Evolutionary conservation across 2,329 filamentous ascomycete genomes (phyloP).

Genomic region (Aspergillus versicolor): DNA sequence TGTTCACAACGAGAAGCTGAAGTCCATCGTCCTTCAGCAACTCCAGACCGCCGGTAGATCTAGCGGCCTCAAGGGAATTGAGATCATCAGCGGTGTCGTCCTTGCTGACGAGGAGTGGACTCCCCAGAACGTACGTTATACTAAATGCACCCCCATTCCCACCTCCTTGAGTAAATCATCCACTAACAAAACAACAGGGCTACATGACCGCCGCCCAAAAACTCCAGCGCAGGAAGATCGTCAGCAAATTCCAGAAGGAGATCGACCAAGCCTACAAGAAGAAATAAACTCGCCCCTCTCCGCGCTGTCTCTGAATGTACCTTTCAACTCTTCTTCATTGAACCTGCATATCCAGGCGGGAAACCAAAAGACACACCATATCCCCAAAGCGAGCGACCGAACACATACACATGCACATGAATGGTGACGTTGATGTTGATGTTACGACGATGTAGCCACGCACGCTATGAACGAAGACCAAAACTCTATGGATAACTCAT

Average conservation of each 20-base stretch:
- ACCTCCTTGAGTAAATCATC: background rate
- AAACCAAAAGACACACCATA: background rate
- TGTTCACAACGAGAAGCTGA: slow-evolving; percentile 51
- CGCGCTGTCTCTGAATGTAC: background rate
- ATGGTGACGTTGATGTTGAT: background rate
- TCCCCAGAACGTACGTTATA: slow-evolving; percentile 38
- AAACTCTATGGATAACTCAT: background rate
- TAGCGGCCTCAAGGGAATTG: slow-evolving; percentile 39
- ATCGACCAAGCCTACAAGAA: slow-evolving; percentile 61
- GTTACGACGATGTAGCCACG: background rate
- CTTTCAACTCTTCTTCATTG: background rate
- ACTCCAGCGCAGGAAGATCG: slow-evolving; percentile 67
- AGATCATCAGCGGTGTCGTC: slow-evolving; percentile 46
- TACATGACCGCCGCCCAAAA: slow-evolving; percentile 71
- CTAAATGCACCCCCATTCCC: background rate
- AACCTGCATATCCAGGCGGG: background rate
- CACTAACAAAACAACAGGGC: slow-evolving; percentile 47
- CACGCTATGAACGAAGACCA: background rate
- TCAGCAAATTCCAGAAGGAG: slow-evolving; percentile 61
- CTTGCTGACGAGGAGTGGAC: slow-evolving; percentile 49
- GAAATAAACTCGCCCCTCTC: slow-evolving; percentile 25
- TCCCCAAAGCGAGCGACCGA: background rate
- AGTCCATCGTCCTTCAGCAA: slow-evolving; percentile 41
- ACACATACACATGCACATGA: background rate
- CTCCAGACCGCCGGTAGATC: slow-evolving; percentile 38